Evolutionary conservation across 1,139 yeast genomes (phyloP), one percentile per base, ranked within the genome.

Genomic region (Scheffersomyces lignicola): DNA sequence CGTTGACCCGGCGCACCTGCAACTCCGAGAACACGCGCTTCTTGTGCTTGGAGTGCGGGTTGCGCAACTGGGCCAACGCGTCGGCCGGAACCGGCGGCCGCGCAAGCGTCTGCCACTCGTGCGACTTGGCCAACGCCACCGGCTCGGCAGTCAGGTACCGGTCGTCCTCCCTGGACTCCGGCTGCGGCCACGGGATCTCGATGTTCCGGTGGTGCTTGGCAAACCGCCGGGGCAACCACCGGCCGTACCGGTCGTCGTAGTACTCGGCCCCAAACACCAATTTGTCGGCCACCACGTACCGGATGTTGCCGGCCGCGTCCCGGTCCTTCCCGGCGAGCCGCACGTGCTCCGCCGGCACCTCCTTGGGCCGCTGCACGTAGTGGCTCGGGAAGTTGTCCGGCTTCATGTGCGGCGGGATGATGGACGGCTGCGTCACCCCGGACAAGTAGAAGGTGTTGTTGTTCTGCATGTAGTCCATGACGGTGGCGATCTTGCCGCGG

Each of bases 181-280:
- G 82, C 45, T 78, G 75, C 29, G 97, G 97, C 95, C 96, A 90
- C 37, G 97, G 97, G 36, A 90, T 79, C 32, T 79, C 78, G 38
- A 87, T 65, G 32, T 75, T 70, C 28, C 77, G 76, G 49, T 87
- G 89, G 47, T 77, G 73, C 46, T 74, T 78, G 11, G 90, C 88
- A 45, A 78, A 76, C 62, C 97, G 78, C 43, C 76, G 76, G 15
- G 95, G 95, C 66, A 88, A 65, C 72, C 84, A 76, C 52, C 73
- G 70, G 56, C 81, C 83, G 58, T 83, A 81, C 47, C 84, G 78
- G 33, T 77, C 78, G 55, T 89, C 96, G 58, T 76, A 90, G 55
- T 84, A 83, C 36, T 67, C 62, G 10, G 79, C 95, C 37, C 73
- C 74, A 53, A 80, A 78, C 22, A 70, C 78, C 18, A 90, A 56